Base-by-base conservation (phyloP, 805 yeast species). In the Candida taoyuanica region DNA sequence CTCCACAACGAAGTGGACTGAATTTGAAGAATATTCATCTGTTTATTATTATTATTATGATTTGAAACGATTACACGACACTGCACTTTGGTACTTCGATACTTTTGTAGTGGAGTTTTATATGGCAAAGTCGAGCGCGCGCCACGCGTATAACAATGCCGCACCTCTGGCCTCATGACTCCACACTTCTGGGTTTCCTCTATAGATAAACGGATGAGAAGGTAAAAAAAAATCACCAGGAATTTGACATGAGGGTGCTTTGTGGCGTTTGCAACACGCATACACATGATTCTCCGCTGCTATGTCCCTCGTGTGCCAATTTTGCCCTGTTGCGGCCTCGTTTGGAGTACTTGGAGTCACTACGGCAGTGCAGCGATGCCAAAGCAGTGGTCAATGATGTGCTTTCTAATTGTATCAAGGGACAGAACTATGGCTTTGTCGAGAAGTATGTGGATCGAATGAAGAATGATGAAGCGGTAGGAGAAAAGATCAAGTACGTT, bases 1-100 rank as follows among this genome's bases (percentile, higher is more conserved):
- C 27, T 48, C 15, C 50, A 48, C 33, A 50, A 43, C 16, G 51
- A 50, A 18, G 46, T 43, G 27, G 46, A 43, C 19, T 43, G 31
- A 38, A 11, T 24, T 3, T 15, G 12, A 12, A 12, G 7, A 13
- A 25, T 29, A 23, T 19, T 24, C 19, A 17, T 12, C 19, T 15
- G 18, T 9, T 29, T 28, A 23, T 17, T 16, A 19, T 15, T 29
- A 5, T 18, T 32, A 12, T 31, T 31, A n/a, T 18, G 25, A 18
- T n/a, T 25, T 25, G 7, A 12, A 7, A 12, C 28, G n/a, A n/a
- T 11, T 21, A 21, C 11, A 21, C 11, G 24, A 21, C 24, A 21
- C 24, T 21, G 24, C 24, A 21, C 16, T 18, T 17, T n/a, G n/a
- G n/a, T n/a, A n/a, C n/a, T n/a, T n/a, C n/a, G n/a, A n/a, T n/a